Percentiles rank a stretch among this genome's conserved stretches.
Conservation (phyloP, 2,329 filamentous ascomycete species). For the Cordyceps fumosorosea region DNA sequence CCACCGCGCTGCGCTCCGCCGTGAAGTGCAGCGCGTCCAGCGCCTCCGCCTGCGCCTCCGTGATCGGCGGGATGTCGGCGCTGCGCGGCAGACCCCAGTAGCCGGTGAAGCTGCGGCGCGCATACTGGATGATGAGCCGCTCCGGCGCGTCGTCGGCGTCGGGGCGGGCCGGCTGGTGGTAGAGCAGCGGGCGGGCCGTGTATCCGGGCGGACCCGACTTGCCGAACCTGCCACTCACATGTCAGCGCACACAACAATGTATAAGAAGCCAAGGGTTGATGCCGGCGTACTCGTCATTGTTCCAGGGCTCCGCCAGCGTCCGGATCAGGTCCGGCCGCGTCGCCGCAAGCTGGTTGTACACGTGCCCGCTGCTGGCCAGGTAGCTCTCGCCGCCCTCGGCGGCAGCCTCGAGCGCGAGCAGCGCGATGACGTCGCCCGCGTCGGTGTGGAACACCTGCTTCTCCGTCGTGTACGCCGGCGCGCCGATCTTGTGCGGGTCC, state of each 20-base stretch:
- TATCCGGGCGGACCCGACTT: conserved; percentile 37
- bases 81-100: conserved; percentile 49
- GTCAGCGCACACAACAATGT: background rate
- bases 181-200: conserved; percentile 45
- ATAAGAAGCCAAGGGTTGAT: background rate
- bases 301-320: conserved; percentile 47
- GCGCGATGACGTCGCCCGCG: conserved; percentile 49
- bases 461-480: conserved; percentile 53
- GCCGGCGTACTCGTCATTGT: conserved; percentile 32
- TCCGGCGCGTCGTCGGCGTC: conserved; percentile 35
- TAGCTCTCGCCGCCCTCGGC: conserved; percentile 50
- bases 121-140: conserved; percentile 54
- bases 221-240: conserved; percentile 37
- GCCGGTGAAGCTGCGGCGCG: conserved; percentile 51
- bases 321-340: conserved; percentile 53
- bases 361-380: conserved; percentile 49
- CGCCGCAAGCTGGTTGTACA: conserved; percentile 57
- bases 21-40: conserved; percentile 45
- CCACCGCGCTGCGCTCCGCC: conserved; percentile 38
- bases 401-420: conserved; percentile 49
- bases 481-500: conserved; percentile 39
- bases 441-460: conserved; percentile 61
- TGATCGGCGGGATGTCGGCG: conserved; percentile 48
- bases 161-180: conserved; percentile 44
- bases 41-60: conserved; percentile 46